Evolutionary conservation across 305 asterid species (phyloP).

Genomic region (Ilex paraguariensis): DNA sequence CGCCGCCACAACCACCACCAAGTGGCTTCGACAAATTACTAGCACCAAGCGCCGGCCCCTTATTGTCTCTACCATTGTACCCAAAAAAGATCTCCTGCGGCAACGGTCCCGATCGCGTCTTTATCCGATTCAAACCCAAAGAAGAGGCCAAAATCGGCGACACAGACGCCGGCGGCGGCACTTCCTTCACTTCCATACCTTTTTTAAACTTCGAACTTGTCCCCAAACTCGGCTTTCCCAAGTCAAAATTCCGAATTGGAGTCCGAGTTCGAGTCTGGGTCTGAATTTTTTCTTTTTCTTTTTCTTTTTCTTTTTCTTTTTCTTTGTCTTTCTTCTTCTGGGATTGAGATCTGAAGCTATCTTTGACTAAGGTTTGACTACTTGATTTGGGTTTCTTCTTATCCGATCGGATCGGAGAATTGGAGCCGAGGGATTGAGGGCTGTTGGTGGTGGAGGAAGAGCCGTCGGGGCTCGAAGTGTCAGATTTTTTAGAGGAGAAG

Average conservation of each 20-base stretch:
- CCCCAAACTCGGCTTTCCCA: slow-evolving; percentile 31
- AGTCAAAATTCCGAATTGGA: slow-evolving; percentile 16
- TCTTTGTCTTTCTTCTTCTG: slow-evolving; percentile 42
- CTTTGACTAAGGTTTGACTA: slow-evolving; percentile 25
- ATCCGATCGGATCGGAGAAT: slow-evolving; percentile 89
- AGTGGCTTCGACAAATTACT: slow-evolving; percentile 78
- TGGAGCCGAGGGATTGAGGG: slow-evolving; percentile 77
- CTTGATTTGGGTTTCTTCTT: slow-evolving; percentile 60
- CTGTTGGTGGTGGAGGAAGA: slow-evolving; percentile 78
- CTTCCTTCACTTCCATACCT: slow-evolving; percentile 28
- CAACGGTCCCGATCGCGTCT: slow-evolving; percentile 99
- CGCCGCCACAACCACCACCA: slow-evolving; percentile 21
- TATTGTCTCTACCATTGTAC: slow-evolving; percentile 60
- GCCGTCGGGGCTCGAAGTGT: slow-evolving; percentile 84
- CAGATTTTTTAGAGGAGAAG: slow-evolving; percentile 88
- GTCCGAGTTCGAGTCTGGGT: slow-evolving; percentile 12
- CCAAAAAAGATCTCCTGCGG: slow-evolving; percentile 96
- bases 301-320: slow-evolving; percentile 50
- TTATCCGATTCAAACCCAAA: slow-evolving; percentile 91
- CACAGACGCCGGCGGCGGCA: slow-evolving; percentile 35
- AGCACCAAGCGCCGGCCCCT: slow-evolving; percentile 62
- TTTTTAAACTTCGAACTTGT: slow-evolving; percentile 39
- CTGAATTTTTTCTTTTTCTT: slow-evolving; percentile 22
- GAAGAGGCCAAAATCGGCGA: slow-evolving; percentile 99
- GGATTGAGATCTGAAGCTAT: neutral